These are phyloP conservation scores for Sclerotinia borealis DNA, from an alignment of 2,329 filamentous ascomycete species.

Conservation along the genomic window DNA sequence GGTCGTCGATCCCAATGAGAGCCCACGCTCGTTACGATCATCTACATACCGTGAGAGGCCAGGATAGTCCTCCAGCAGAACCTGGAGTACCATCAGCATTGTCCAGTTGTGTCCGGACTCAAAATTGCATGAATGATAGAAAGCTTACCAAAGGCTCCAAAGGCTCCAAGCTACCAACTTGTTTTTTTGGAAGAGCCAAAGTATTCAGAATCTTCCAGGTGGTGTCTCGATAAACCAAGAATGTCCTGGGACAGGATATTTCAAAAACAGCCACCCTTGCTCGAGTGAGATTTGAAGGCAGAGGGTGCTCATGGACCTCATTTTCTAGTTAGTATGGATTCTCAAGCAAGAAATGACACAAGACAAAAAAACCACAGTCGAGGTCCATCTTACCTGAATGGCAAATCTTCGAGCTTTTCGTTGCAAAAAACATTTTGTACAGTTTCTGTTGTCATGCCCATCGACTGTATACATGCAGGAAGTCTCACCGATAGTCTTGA, in stretches of 20 bases:
- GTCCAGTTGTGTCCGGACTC: not conserved
- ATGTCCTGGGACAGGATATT: slow-evolving; percentile 39
- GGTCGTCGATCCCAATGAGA: slow-evolving; percentile 31
- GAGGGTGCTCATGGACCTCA: slow-evolving; percentile 42
- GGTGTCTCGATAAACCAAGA: slow-evolving; percentile 45
- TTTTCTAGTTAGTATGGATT: not conserved
- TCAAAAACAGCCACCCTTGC: slow-evolving; percentile 48
- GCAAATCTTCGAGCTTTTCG: slow-evolving; percentile 34
- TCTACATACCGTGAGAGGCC: not conserved
- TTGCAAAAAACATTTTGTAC: slow-evolving; percentile 40
- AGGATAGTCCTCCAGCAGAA: not conserved
- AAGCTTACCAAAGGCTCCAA: not conserved
- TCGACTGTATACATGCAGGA: slow-evolving; percentile 32
- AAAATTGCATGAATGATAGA: slow-evolving; percentile 20
- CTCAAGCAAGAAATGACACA: not conserved
- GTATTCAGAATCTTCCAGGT: slow-evolving; percentile 43
- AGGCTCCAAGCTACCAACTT: not conserved
- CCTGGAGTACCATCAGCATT: not conserved
- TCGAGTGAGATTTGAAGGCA: slow-evolving; percentile 36
- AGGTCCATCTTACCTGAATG: slow-evolving; percentile 31
- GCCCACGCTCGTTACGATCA: not conserved
- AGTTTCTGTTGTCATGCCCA: slow-evolving; percentile 34
- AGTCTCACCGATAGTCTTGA: slow-evolving; percentile 30
- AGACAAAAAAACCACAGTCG: too few relatives aligned
- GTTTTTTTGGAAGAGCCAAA: not conserved